Conservation (phyloP, 257 asterid genomes). For the Capsicum chinense region DNA sequence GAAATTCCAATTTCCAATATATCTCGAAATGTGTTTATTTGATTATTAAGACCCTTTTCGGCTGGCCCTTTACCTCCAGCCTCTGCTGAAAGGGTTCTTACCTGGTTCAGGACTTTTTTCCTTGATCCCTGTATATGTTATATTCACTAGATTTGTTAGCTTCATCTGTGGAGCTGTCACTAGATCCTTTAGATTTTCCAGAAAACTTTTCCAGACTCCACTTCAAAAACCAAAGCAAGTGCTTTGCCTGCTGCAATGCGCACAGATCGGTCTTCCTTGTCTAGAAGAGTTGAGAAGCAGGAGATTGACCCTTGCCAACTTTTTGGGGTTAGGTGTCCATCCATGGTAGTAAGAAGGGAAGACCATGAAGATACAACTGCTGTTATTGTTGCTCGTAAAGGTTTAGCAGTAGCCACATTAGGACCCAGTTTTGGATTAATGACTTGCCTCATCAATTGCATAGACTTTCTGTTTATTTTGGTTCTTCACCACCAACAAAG, state of each 20-base stretch:
- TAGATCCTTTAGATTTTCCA: conserved; percentile 56
- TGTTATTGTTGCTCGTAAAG: conserved; percentile 42
- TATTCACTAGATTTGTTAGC: conserved; percentile 56
- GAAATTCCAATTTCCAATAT: conserved; percentile 72
- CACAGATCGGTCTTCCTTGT: conserved; percentile 80
- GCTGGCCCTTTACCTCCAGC: conserved; percentile 95
- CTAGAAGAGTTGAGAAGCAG: conserved; percentile 70
- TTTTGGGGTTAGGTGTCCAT: conserved; percentile 61
- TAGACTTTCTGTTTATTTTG: conserved; percentile 68
- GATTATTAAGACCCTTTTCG: conserved; percentile 92
- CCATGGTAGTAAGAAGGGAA: conserved; percentile 80
- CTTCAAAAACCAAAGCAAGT: conserved; percentile 84
- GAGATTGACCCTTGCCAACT: conserved; percentile 88
- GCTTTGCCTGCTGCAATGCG: conserved; percentile 97
- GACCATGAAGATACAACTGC: conserved; percentile 85
- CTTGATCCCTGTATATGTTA: conserved; percentile 69
- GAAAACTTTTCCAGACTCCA: conserved; percentile 76
- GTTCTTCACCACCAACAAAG: conserved; percentile 92
- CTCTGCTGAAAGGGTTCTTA: conserved; percentile 55
- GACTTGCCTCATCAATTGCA: conserved; percentile 95
- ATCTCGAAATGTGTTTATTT: conserved; percentile 85
- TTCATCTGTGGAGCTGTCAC: conserved; percentile 56
- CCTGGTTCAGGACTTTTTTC: conserved; percentile 73
- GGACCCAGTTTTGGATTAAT: conserved; percentile 92
- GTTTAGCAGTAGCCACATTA: conserved; percentile 56